Percentiles rank a stretch among this genome's conserved stretches.
Evolutionary conservation across 257 asterid genomes (phyloP).

Genomic region (Perilla frutescens): DNA sequence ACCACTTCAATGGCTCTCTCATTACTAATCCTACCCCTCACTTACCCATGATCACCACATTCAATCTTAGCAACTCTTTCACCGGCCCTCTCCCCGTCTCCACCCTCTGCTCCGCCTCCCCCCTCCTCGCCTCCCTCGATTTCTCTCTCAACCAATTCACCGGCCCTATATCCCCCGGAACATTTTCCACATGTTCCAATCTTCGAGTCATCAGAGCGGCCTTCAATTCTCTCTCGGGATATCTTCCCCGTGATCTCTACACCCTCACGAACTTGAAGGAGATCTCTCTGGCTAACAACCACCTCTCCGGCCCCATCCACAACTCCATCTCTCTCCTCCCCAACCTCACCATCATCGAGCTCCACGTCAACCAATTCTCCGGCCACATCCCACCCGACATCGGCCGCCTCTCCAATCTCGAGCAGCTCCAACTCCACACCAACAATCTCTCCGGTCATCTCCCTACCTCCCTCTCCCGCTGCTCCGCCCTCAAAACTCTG

Average conservation of each 20-base stretch:
- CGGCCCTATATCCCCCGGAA: conserved; percentile 27
- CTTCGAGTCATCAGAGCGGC: conserved; percentile 46
- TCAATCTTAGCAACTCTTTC: conserved; percentile 49
- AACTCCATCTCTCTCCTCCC: conserved; percentile 32
- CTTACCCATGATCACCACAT: conserved; percentile 22
- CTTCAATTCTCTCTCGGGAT: conserved; percentile 46
- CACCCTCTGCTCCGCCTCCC: conserved; percentile 30
- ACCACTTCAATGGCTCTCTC: conserved; percentile 43
- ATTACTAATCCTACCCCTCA: neutral
- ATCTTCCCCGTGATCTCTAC: conserved; percentile 44
- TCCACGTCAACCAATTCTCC: conserved; percentile 41
- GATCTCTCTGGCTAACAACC: conserved; percentile 42
- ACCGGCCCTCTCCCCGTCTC: conserved; percentile 40
- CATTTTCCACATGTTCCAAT: conserved; percentile 32
- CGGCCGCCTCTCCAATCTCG: conserved; percentile 38
- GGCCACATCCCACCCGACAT: conserved; percentile 42
- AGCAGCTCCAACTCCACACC: conserved; percentile 51
- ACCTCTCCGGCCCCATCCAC: conserved; percentile 40
- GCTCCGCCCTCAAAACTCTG: conserved; percentile 41
- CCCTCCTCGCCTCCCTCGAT: conserved; percentile 32
- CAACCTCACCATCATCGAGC: conserved; percentile 41
- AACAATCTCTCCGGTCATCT: conserved; percentile 43
- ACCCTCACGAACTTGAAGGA: conserved; percentile 31
- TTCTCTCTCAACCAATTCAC: conserved; percentile 40
- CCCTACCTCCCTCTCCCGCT: conserved; percentile 45